These are phyloP conservation scores for Tillandsia leiboldiana DNA, from an alignment of 176 grass and related monocot species.

Conservation along the genomic window DNA sequence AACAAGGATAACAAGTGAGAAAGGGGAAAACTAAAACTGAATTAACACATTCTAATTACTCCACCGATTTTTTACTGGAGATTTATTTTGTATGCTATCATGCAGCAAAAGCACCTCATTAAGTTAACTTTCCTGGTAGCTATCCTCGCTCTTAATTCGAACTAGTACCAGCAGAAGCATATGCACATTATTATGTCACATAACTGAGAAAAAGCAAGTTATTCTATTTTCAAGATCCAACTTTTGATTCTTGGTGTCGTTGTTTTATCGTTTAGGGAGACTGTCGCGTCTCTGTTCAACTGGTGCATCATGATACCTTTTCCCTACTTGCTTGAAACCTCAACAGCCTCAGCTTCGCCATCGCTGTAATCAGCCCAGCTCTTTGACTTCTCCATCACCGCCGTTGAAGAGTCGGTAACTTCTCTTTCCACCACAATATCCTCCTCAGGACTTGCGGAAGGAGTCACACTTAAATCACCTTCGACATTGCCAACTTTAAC, in stretches of 20 bases:
- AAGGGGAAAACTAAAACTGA: too few relatives aligned
- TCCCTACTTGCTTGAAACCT: slow-evolving; percentile 35
- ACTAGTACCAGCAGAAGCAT: not conserved
- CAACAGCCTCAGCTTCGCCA: slow-evolving; percentile 52
- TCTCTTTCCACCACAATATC: slow-evolving; percentile 17
- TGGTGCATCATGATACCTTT: not conserved
- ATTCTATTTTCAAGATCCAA: not conserved
- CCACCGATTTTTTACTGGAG: too few relatives aligned
- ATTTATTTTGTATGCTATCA: not conserved
- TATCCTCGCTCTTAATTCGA: not conserved
- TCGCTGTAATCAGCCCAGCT: slow-evolving; percentile 77
- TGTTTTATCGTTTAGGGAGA: not conserved
- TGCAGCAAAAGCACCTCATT: not conserved
- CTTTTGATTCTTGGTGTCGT: not conserved
- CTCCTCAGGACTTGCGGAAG: slow-evolving; percentile 30
- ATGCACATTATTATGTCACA: not conserved
- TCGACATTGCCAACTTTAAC: slow-evolving; percentile 19
- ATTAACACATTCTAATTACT: too few relatives aligned
- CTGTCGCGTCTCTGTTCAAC: not conserved
- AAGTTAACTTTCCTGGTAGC: not conserved
- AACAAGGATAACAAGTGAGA: too few relatives aligned
- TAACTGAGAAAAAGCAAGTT: not conserved
- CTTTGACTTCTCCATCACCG: slow-evolving; percentile 39
- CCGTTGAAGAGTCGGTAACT: slow-evolving; percentile 17
- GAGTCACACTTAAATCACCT: slow-evolving; percentile 30